phyloP scores from a whole-genome alignment of 2,329 filamentous ascomycete species.

The Tolypocladium sp. region DNA sequence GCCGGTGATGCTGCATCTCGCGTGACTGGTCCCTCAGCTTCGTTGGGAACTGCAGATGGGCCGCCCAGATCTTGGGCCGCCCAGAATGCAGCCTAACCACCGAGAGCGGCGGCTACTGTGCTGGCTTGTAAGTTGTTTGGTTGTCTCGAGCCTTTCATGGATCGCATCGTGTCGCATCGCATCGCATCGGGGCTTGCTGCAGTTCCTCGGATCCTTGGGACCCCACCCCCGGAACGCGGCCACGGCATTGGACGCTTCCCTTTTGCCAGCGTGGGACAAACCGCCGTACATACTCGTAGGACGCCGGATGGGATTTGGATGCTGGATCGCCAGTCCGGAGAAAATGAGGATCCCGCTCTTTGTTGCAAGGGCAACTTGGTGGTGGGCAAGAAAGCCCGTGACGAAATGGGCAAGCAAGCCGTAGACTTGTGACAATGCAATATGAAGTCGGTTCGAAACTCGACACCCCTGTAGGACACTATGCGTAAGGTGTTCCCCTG shows the following conservation, averaged over 20 bases:
- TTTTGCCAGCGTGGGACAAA: not conserved
- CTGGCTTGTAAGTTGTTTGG: not conserved
- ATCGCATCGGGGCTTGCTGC: constrained; percentile 2
- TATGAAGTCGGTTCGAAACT: constrained; percentile 1
- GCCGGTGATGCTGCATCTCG: constrained; percentile 5
- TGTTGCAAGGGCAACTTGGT: not conserved
- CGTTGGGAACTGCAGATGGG: constrained; percentile 2
- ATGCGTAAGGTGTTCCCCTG: not conserved
- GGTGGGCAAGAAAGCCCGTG: not conserved
- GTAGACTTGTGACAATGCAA: not conserved
- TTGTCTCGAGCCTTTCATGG: not conserved
- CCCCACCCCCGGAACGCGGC: constrained; percentile 1
- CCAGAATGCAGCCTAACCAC: not conserved
- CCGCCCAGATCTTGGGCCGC: constrained; percentile 6
- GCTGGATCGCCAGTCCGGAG: not conserved
- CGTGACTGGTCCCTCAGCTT: constrained; percentile 1
- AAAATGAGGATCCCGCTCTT: not conserved
- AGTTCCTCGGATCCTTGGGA: constrained; percentile 1
- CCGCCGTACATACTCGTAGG: not conserved
- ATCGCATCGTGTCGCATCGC: constrained; percentile 3
- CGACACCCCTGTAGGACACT: not conserved
- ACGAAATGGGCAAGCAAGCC: not conserved
- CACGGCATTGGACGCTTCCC: not conserved
- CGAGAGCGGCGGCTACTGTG: not conserved
- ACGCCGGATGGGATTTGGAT: not conserved